phyloP scores from a whole-genome alignment of 2,329 filamentous ascomycete genomes.

The Xylaria arbuscula region DNA sequence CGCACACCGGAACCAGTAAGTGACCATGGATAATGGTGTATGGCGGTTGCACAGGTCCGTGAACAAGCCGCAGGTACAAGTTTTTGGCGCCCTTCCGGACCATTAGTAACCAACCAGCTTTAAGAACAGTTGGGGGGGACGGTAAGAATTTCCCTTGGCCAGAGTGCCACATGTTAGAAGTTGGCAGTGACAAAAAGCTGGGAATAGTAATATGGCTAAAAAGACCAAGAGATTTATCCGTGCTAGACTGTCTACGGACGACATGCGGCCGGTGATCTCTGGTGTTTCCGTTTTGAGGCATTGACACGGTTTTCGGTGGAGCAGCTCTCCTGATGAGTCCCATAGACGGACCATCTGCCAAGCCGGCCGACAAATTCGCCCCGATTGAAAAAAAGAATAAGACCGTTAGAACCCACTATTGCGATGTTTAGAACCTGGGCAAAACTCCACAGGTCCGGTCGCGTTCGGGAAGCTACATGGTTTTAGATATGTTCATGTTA shows the following conservation, averaged over 20 bases:
- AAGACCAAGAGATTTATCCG: constrained; percentile 31
- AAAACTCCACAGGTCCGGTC: constrained; percentile 8
- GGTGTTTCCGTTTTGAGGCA: constrained; percentile 33
- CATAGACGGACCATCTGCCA: constrained; percentile 19
- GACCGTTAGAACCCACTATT: constrained; percentile 18
- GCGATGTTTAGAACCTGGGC: constrained; percentile 2
- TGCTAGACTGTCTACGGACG: constrained; percentile 25
- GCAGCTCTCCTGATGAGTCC: background rate
- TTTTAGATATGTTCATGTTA: constrained; percentile 8
- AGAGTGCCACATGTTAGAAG: constrained; percentile 8
- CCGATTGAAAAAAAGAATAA: background rate
- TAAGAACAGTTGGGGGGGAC: constrained; percentile 3
- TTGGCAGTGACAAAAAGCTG: background rate
- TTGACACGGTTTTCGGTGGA: constrained; percentile 32
- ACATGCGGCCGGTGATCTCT: constrained; percentile 15
- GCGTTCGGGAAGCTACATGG: constrained; percentile 18
- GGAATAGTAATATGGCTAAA: constrained; percentile 32
- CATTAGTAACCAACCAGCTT: constrained; percentile 3
- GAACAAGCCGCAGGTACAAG: constrained; percentile 25
- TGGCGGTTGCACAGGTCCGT: constrained; percentile 16
- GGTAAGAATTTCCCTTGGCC: constrained; percentile 8
- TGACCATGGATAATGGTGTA: background rate
- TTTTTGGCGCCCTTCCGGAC: constrained; percentile 26
- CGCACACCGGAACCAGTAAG: constrained; percentile 1
- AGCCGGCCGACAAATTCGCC: constrained; percentile 27